Percentiles rank a stretch among this genome's conserved stretches.
These are phyloP conservation scores for Santalum album DNA, from an alignment of 164 flowering plant species.

Conservation along the genomic window DNA sequence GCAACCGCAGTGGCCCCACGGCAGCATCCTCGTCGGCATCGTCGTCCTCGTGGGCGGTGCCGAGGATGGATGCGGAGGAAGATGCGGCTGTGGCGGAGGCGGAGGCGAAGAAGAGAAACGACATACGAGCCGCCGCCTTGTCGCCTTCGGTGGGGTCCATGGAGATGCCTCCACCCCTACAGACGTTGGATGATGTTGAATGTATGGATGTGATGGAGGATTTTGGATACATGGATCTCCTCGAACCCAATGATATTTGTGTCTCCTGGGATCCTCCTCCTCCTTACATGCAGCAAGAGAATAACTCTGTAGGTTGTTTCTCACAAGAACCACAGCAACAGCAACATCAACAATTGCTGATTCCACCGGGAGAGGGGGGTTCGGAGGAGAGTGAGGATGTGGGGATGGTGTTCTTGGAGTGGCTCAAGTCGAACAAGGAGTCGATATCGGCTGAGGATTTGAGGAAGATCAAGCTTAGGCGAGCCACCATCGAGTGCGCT, in stretches of 20 bases:
- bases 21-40: conserved; percentile 20
- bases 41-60: conserved; percentile 39
- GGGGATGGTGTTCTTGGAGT: conserved; percentile 75
- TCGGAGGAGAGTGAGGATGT: conserved; percentile 37
- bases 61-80: conserved; percentile 42
- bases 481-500: conserved; percentile 82
- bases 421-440: conserved; percentile 84
- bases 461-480: conserved; percentile 70
- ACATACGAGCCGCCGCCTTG: conserved; percentile 4
- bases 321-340: conserved; percentile 2
- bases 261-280: conserved; percentile 52
- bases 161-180: conserved; percentile 26
- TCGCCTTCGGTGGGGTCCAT: conserved; percentile 34
- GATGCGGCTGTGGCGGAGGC: conserved; percentile 30
- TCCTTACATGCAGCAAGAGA: conserved; percentile 30
- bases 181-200: conserved; percentile 14
- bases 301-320: conserved; percentile 12
- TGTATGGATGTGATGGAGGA: conserved; percentile 67
- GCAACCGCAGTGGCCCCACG: too few species aligned
- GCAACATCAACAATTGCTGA: conserved; percentile 1
- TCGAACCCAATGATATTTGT: conserved; percentile 48
- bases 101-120: conserved; percentile 7
- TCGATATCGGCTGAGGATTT: conserved; percentile 80
- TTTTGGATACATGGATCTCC: conserved; percentile 66
- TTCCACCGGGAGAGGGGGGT: neutral